Evolutionary conservation across 352 stramenopile species (phyloP).

Genomic region (Pythium guiyangense): DNA sequence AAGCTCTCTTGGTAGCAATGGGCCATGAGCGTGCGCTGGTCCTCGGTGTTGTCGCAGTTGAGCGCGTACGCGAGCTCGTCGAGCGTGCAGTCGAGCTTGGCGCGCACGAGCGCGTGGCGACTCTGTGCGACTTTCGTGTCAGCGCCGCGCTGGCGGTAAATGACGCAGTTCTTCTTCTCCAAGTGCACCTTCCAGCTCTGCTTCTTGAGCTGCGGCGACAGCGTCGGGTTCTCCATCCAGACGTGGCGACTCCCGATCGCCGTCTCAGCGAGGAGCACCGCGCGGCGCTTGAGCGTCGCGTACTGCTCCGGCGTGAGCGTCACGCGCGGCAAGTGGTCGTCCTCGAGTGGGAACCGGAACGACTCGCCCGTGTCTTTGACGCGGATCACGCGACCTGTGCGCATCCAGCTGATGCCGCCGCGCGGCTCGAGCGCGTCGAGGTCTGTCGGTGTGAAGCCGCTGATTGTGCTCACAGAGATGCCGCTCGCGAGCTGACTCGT

Average conservation of each 20-base stretch:
- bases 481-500: not conserved
- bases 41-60: conserved; percentile 52
- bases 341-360: conserved; percentile 68
- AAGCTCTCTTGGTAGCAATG: conserved; percentile 73
- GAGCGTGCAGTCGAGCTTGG: conserved; percentile 65
- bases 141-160: conserved; percentile 54
- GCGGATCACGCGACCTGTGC: conserved; percentile 61
- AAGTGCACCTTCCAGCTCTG: conserved; percentile 60
- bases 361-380: conserved; percentile 68
- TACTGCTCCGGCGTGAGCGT: conserved; percentile 28
- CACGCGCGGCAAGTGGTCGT: conserved; percentile 46
- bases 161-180: conserved; percentile 68
- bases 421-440: conserved; percentile 12
- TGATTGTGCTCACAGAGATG: not conserved
- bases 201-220: conserved; percentile 46
- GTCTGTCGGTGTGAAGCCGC: not conserved
- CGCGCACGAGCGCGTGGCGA: conserved; percentile 48
- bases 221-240: conserved; percentile 71
- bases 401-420: conserved; percentile 57
- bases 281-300: conserved; percentile 23
- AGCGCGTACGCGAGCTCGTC: conserved; percentile 69
- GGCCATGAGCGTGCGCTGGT: conserved; percentile 52
- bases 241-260: conserved; percentile 37
- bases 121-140: conserved; percentile 30
- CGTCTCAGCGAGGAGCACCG: conserved; percentile 29